These are phyloP conservation scores for Medicago arabica DNA, from an alignment of 306 rosid genomes.

Conservation along the genomic window DNA sequence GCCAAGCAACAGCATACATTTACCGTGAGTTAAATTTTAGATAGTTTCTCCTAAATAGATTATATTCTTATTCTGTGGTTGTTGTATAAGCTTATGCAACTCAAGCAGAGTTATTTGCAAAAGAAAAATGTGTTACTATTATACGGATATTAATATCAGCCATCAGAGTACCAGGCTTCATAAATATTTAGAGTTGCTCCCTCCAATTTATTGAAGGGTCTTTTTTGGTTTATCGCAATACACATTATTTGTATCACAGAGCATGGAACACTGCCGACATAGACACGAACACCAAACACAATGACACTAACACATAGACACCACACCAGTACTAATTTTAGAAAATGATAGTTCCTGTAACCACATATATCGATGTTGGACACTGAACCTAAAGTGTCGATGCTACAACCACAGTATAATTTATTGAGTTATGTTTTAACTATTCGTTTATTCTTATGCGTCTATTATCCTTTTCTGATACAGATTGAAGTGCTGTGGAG, in stretches of 20 bases:
- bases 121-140: slow-evolving; percentile 1
- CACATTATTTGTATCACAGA: too few species aligned
- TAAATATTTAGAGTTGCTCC: neutral
- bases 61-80: neutral
- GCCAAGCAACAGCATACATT: slow-evolving; percentile 94
- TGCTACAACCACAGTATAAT: neutral
- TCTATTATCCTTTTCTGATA: slow-evolving; percentile 28
- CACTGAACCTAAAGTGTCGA: neutral
- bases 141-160: neutral
- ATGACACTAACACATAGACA: too few species aligned
- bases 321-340: too few species aligned
- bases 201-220: slow-evolving; percentile 14
- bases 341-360: too few species aligned
- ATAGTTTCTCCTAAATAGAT: slow-evolving; percentile 21
- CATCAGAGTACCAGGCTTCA: neutral
- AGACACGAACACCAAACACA: too few species aligned
- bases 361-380: too few species aligned
- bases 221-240: neutral
- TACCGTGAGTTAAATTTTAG: slow-evolving; percentile 62
- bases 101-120: neutral
- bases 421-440: slow-evolving; percentile 23
- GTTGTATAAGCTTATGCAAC: neutral
- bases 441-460: slow-evolving; percentile 6
- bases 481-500: slow-evolving; percentile 98
- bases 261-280: too few species aligned